These are phyloP conservation scores for Aspergillus ellipticus DNA, from an alignment of 495 filamentous ascomycete species.

Conservation along the genomic window DNA sequence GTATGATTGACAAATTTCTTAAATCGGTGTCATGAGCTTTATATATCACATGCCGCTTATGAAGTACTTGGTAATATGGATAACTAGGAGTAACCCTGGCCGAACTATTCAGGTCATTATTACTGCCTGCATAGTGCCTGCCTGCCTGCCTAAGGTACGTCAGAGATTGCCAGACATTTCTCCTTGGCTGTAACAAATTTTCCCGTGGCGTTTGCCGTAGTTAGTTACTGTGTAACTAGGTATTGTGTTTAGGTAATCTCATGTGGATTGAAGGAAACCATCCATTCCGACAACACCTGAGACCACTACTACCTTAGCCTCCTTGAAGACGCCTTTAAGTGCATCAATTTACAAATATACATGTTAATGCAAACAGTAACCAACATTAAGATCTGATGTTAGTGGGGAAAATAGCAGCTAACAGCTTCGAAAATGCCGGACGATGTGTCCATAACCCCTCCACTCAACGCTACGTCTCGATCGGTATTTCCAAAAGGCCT, in stretches of 20 bases:
- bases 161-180: no score
- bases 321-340: neutral
- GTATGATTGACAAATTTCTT: no score
- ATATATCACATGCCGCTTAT: no score
- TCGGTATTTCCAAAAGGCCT: constrained; percentile 74
- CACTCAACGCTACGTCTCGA: constrained; percentile 41
- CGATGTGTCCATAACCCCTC: constrained; percentile 35
- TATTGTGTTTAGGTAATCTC: neutral
- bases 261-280: neutral
- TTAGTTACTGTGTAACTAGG: no score
- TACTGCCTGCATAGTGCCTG: no score
- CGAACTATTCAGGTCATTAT: no score
- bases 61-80: no score
- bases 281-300: neutral
- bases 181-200: no score
- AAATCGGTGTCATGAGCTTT: no score
- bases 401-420: constrained; percentile 4
- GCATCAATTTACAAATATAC: neutral
- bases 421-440: constrained; percentile 33
- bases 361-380: neutral
- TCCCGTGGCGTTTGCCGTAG: no score
- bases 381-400: neutral
- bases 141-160: no score
- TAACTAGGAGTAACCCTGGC: no score
- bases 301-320: neutral